A percentile compares a stretch with the other conserved stretches of the same genome.
Conservation (phyloP, 2,329 filamentous ascomycete genomes). For the Diaporthe helianthi region DNA sequence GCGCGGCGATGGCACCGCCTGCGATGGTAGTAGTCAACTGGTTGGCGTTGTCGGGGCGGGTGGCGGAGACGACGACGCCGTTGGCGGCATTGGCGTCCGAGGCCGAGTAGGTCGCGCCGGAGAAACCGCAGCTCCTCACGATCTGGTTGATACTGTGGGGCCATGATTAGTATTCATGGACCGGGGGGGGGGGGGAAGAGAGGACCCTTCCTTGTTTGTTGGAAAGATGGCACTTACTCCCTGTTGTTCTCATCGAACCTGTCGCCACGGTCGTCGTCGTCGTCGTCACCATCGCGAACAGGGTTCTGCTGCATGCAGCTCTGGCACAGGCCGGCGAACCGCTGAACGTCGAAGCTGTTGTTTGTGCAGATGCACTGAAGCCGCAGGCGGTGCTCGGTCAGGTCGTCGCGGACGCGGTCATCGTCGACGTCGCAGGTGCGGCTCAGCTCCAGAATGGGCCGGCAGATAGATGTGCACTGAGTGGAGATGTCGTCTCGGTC, state of each 20-base stretch:
- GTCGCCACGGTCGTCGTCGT: slow-evolving; percentile 32
- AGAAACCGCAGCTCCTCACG: slow-evolving; percentile 46
- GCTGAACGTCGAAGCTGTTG: slow-evolving; percentile 48
- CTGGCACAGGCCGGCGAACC: slow-evolving; percentile 47
- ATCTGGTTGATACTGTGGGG: slow-evolving; percentile 42
- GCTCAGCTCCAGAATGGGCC: slow-evolving; percentile 46
- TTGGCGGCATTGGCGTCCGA: slow-evolving; percentile 38
- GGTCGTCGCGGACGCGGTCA: slow-evolving; percentile 45
- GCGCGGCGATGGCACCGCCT: slow-evolving; percentile 27
- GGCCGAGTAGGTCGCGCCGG: slow-evolving; percentile 41
- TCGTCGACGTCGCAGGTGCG: slow-evolving; percentile 56
- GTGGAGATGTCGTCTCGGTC: slow-evolving; percentile 45
- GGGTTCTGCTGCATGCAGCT: slow-evolving; percentile 47
- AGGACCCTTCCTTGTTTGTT: no score
- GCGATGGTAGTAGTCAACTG: slow-evolving; percentile 47
- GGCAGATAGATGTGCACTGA: slow-evolving; percentile 47
- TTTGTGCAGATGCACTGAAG: slow-evolving; percentile 51
- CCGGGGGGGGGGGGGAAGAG: no score
- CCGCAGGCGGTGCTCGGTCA: slow-evolving; percentile 47
- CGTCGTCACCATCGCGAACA: slow-evolving; percentile 24
- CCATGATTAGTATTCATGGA: not conserved
- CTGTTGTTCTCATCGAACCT: slow-evolving; percentile 17
- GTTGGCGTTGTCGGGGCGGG: slow-evolving; percentile 42
- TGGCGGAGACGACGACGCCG: slow-evolving; percentile 44
- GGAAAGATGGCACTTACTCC: not conserved